Percentiles rank a stretch among this genome's conserved stretches.
phyloP scores from a whole-genome alignment of 768 basidiomycete species.

The Clitopilus hobsonii region DNA sequence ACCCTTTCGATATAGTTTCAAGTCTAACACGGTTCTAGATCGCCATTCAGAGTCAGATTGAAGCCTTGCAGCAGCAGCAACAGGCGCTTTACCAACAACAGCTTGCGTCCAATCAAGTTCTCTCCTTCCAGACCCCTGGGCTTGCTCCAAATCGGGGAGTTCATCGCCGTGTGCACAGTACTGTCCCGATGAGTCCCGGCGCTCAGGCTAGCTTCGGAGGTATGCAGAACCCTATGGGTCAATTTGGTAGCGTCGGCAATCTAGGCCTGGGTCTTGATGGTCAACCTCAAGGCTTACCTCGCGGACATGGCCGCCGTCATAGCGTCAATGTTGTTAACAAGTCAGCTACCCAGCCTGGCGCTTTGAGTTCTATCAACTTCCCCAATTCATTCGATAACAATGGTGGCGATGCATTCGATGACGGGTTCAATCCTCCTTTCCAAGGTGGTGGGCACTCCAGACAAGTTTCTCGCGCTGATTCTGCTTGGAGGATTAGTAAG shows the following conservation, averaged over 20 bases:
- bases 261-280: slow-evolving; percentile 59
- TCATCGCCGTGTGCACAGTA: slow-evolving; percentile 87
- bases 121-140: slow-evolving; percentile 75
- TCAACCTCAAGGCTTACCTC: slow-evolving; percentile 61
- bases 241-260: slow-evolving; percentile 53
- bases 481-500: slow-evolving; percentile 88
- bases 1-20: slow-evolving; percentile 5
- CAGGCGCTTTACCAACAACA: slow-evolving; percentile 88
- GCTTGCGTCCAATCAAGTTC: slow-evolving; percentile 80
- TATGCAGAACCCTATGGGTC: slow-evolving; percentile 58
- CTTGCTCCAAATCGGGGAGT: slow-evolving; percentile 57
- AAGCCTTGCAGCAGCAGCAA: slow-evolving; percentile 86
- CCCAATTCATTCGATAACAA: slow-evolving; percentile 35
- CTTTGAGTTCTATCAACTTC: slow-evolving; percentile 38
- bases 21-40: slow-evolving; percentile 44
- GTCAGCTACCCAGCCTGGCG: slow-evolving; percentile 38
- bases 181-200: slow-evolving; percentile 56
- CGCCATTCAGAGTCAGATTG: slow-evolving; percentile 86
- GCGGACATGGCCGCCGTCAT: slow-evolving; percentile 85
- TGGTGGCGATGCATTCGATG: slow-evolving; percentile 65
- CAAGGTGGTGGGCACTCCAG: slow-evolving; percentile 65
- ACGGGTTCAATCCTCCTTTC: slow-evolving; percentile 65
- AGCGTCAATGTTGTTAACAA: slow-evolving; percentile 92
- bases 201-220: slow-evolving; percentile 38
- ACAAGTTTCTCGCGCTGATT: slow-evolving; percentile 71